Conservation (phyloP, 176 grass and related monocot species). For the Carex pumila region DNA sequence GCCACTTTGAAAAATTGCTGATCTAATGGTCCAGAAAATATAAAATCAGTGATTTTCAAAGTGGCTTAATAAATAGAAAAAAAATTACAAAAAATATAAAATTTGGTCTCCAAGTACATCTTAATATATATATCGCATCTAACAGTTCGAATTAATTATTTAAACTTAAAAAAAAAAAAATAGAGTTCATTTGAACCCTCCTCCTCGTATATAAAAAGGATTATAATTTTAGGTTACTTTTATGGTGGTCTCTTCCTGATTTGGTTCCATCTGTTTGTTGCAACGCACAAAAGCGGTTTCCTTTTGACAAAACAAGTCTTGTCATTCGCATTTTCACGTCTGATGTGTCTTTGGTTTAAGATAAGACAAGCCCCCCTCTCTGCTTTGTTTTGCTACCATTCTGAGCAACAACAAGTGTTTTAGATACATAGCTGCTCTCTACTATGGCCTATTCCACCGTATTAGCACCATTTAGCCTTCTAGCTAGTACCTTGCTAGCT, state of each 20-base stretch:
- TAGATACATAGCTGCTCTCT: background rate
- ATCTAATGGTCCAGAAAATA: no score
- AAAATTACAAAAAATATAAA: no score
- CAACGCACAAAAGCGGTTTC: background rate
- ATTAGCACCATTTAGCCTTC: background rate
- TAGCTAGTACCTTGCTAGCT: background rate
- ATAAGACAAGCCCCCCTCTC: background rate
- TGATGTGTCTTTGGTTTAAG: background rate
- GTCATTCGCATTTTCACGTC: background rate
- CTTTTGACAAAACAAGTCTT: conserved; percentile 2
- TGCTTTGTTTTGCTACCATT: background rate
- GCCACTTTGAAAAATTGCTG: no score
- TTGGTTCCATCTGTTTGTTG: background rate
- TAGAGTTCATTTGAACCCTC: no score
- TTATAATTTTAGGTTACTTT: no score
- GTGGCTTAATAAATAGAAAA: no score
- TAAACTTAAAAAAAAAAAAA: no score
- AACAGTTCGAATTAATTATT: no score
- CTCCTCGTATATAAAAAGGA: no score
- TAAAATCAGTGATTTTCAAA: no score
- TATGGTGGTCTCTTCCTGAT: background rate
- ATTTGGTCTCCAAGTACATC: no score
- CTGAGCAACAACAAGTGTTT: background rate
- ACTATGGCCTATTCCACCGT: background rate
- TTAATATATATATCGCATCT: no score